These are phyloP conservation scores for Schizophyllum commune DNA, from an alignment of 1,284 basidiomycete genomes.

Conservation along the genomic window DNA sequence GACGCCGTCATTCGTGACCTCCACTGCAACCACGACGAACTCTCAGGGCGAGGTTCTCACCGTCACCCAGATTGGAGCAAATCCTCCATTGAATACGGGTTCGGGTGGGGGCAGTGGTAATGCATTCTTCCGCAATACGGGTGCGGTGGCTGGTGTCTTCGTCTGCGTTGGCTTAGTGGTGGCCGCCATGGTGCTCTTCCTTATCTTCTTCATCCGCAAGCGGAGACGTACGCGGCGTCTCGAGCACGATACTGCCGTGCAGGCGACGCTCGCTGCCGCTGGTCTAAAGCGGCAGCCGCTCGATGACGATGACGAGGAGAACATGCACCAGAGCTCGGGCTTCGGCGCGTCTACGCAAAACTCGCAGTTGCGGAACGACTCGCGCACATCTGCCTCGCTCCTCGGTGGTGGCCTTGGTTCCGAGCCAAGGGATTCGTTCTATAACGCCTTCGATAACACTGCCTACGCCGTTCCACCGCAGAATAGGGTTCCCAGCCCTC, in stretches of 20 bases:
- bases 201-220: conserved; percentile 62
- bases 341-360: conserved; percentile 21
- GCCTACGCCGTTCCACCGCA: conserved; percentile 15
- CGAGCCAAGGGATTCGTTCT: conserved; percentile 19
- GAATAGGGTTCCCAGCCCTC: conserved; percentile 32
- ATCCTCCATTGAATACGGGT: conserved; percentile 48
- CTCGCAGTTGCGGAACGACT: conserved; percentile 13
- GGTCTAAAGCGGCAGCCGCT: conserved; percentile 56
- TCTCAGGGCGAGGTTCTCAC: conserved; percentile 41
- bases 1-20: conserved; percentile 49
- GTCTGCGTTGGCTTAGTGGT: conserved; percentile 66
- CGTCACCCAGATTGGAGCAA: conserved; percentile 51
- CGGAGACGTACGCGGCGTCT: conserved; percentile 48
- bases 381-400: conserved; percentile 6
- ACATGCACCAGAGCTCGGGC: conserved; percentile 18
- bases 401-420: conserved; percentile 9
- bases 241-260: conserved; percentile 60
- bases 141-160: conserved; percentile 72
- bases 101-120: conserved; percentile 31
- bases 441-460: conserved; percentile 21
- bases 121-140: conserved; percentile 63
- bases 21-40: conserved; percentile 44
- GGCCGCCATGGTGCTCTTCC: conserved; percentile 61
- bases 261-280: conserved; percentile 61
- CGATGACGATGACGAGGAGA: conserved; percentile 50